Percentiles rank a stretch among this genome's conserved stretches.
These are phyloP conservation scores for Cucurbita maxima DNA, from an alignment of 306 rosid genomes.

Conservation along the genomic window DNA sequence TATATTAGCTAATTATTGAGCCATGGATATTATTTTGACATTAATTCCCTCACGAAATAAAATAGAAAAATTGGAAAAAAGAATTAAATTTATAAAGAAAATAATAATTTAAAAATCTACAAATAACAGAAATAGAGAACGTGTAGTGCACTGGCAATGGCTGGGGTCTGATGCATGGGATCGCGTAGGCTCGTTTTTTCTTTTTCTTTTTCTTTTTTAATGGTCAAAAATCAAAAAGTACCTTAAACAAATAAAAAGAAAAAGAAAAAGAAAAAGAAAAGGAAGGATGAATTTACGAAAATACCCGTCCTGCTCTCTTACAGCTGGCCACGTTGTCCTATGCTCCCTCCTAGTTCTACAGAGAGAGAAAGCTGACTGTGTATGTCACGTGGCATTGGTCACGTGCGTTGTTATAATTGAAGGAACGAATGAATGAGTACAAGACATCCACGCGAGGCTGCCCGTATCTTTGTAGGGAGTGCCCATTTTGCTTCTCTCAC, in stretches of 20 bases:
- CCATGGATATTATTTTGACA: no score
- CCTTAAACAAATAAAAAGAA: background rate
- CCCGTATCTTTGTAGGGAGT: background rate
- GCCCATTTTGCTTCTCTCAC: background rate
- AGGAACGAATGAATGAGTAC: background rate
- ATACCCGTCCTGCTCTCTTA: conserved; percentile 2
- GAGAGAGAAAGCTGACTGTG: background rate
- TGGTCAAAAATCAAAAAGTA: conserved; percentile 9
- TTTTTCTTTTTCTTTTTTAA: background rate
- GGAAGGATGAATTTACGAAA: background rate
- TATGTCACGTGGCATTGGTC: background rate
- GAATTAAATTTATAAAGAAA: no score
- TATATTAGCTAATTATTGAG: no score
- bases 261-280: no score
- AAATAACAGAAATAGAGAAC: background rate
- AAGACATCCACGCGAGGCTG: background rate
- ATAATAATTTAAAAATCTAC: no score
- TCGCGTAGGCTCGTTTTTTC: background rate
- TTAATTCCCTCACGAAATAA: no score
- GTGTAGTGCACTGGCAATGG: background rate
- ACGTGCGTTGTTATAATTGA: conserved; percentile 2
- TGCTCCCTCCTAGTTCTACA: background rate
- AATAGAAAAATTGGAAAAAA: no score
- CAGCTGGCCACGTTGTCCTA: conserved; percentile 48
- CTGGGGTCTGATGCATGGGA: background rate